Evolutionary conservation across 1,139 yeast species (phyloP), one percentile per base, ranked within the genome.

Genomic region (Diutina neorugosa): DNA sequence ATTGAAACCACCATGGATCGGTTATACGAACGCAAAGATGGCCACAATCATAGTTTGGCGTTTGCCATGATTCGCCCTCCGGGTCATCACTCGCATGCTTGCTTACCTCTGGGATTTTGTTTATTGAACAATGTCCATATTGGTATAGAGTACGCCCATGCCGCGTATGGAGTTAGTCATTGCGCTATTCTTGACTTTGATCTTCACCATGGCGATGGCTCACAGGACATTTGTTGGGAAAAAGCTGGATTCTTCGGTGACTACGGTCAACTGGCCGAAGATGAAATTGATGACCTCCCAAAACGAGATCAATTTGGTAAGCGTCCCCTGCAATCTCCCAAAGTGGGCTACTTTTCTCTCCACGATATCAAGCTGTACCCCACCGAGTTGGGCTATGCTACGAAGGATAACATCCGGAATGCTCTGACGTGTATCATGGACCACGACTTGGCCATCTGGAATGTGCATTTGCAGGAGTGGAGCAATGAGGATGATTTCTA

Each of bases 131-230:
- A 88, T 61, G 95, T 84, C 0, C 96, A 87, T 58, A 80, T 88
- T 53, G 91, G 86, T 3, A 81, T 86, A 42, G 94, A 87, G 62
- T 88, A 88, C 63, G 96, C 96, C 0, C 78, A 76, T 56, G 79
- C 73, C 53, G 67, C 71, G 14, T 78, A 85, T 61, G 82, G 75
- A 2, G 81, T 88, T 2, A 83, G 93, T 0, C 96, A 88, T 66
- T 90, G 90, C 18, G 93, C 86, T 1, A 84, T 88, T 27, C 69
- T 88, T 42, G 96, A 88, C 64, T 84, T 88, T 57, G 96, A 88
- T 65, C 72, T 88, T 52, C 96, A 88, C 63, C 96, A 88, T 62
- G 96, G 96, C n/a, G 96, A 88, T 65, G 96, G 96, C 4, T 80
- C 88, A 5, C 96, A 88, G 62, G 96, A 87, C 65, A 84, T 88